phyloP scores from a whole-genome alignment of 805 yeast genomes.

The Tetrapisispora namnaoensis region DNA sequence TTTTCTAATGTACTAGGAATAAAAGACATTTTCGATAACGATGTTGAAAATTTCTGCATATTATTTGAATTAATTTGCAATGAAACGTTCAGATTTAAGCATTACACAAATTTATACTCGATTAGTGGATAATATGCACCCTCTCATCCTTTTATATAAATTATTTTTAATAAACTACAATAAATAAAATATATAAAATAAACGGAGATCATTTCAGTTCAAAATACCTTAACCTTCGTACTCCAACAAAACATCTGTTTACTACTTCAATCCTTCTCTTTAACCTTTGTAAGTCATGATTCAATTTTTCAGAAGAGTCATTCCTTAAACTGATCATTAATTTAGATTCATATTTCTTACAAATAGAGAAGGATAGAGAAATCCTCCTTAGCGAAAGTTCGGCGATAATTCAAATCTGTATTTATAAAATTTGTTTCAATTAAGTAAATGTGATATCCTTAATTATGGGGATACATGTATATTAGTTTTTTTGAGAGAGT shows the following conservation, averaged over 20 bases:
- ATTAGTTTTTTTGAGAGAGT: neutral
- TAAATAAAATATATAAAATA: too few species aligned
- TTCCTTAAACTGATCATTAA: neutral
- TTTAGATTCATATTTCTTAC: too few species aligned
- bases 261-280: neutral
- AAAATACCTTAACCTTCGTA: neutral
- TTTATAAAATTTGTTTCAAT: too few species aligned
- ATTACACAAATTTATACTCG: too few species aligned
- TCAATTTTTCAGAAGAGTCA: neutral
- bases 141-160: neutral
- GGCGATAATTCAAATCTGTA: neutral
- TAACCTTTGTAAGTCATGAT: neutral
- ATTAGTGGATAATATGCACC: too few species aligned
- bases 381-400: neutral
- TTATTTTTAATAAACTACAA: too few species aligned
- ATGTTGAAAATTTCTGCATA: neutral
- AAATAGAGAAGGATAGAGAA: neutral
- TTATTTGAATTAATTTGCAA: neutral
- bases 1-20: slow-evolving; percentile 10
- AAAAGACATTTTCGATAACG: neutral
- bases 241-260: neutral
- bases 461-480: neutral
- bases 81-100: neutral
- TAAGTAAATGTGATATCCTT: too few species aligned
- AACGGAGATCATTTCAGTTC: neutral